These are phyloP conservation scores for Elsinoe ampelina DNA, from an alignment of 2,329 filamentous ascomycete genomes.

Conservation along the genomic window DNA sequence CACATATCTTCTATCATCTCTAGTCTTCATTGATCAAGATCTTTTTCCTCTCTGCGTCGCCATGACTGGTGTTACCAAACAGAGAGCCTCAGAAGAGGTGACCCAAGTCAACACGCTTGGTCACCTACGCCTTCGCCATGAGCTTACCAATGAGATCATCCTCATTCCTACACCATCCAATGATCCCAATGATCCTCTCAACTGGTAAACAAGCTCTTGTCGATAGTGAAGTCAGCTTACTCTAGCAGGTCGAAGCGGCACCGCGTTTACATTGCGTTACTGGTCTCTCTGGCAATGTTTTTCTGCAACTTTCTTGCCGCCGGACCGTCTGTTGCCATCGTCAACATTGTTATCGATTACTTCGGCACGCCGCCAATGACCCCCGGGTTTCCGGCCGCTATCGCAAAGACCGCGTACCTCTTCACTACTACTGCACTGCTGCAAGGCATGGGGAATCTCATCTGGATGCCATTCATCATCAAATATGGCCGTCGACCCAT, in stretches of 20 bases:
- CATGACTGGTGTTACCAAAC: background rate
- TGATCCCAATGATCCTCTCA: constrained; percentile 47
- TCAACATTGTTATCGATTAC: constrained; percentile 39
- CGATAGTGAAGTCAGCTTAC: constrained; percentile 36
- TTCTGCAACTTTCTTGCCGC: constrained; percentile 50
- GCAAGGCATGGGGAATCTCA: constrained; percentile 34
- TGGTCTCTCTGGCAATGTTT: constrained; percentile 46
- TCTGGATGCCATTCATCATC: constrained; percentile 33
- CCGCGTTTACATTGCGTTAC: constrained; percentile 42
- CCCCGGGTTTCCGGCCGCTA: constrained; percentile 25
- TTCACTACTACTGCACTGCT: constrained; percentile 44
- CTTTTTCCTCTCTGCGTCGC: background rate
- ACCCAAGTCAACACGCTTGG: constrained; percentile 9
- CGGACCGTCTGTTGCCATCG: constrained; percentile 45
- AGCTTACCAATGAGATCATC: constrained; percentile 31
- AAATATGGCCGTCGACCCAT: constrained; percentile 31
- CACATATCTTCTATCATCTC: background rate
- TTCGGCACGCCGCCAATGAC: constrained; percentile 30
- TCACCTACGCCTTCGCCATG: constrained; percentile 15
- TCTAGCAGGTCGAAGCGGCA: constrained; percentile 34
- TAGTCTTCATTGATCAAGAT: background rate
- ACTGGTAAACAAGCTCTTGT: background rate
- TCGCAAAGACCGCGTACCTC: constrained; percentile 43
- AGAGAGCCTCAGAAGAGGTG: background rate
- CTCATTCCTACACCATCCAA: constrained; percentile 42